phyloP scores from a whole-genome alignment of 2,329 filamentous ascomycete genomes.

The Sarocladium kiliense region DNA sequence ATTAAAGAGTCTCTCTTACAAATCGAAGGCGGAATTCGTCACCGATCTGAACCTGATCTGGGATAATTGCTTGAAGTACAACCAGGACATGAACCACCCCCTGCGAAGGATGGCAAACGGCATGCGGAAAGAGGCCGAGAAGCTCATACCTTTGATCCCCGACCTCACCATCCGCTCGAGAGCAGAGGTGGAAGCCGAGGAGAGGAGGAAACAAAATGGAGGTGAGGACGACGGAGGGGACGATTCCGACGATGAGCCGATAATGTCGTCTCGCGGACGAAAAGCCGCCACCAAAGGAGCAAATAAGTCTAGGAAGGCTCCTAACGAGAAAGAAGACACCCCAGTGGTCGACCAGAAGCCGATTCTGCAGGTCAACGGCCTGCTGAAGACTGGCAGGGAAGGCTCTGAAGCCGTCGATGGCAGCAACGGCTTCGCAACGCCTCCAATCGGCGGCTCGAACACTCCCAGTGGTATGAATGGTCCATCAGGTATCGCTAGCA shows the following conservation, averaged over 20 bases:
- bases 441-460: conserved; percentile 66
- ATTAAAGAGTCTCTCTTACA: conserved; percentile 73
- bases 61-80: conserved; percentile 95
- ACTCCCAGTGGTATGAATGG: conserved; percentile 73
- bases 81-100: conserved; percentile 81
- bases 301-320: conserved; percentile 72
- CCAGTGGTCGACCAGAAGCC: conserved; percentile 73
- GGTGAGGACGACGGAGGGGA: conserved; percentile 77
- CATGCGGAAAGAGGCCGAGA: conserved; percentile 97
- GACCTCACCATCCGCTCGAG: conserved; percentile 86
- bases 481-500: conserved; percentile 61
- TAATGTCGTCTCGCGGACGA: conserved; percentile 93
- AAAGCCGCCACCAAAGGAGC: conserved; percentile 72
- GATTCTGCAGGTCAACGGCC: conserved; percentile 59
- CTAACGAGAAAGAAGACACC: conserved; percentile 72
- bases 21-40: conserved; percentile 91
- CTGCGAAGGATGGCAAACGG: conserved; percentile 88
- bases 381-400: conserved; percentile 54
- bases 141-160: conserved; percentile 89
- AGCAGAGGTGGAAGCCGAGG: conserved; percentile 88
- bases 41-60: conserved; percentile 91
- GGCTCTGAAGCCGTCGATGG: conserved; percentile 78
- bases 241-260: conserved; percentile 94
- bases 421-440: conserved; percentile 82
- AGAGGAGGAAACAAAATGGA: conserved; percentile 79